Percentiles rank a stretch among this genome's conserved stretches.
These are phyloP conservation scores for Boletus pseudo-olivaceus DNA, from an alignment of 768 basidiomycete species.

Conservation along the genomic window DNA sequence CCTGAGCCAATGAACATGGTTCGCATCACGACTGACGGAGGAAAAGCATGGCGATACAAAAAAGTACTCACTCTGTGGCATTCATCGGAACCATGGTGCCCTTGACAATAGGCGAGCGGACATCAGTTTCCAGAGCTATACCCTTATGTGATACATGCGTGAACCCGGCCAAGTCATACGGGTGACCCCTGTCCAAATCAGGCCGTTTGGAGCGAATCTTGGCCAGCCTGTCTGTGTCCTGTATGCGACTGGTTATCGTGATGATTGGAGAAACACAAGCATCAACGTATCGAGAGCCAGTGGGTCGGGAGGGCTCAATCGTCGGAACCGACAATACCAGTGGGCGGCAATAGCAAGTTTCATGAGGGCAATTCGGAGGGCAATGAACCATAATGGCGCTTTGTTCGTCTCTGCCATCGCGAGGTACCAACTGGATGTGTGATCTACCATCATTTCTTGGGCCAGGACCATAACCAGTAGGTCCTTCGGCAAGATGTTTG, in stretches of 20 bases:
- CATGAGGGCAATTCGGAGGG: slow-evolving; percentile 18
- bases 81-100: slow-evolving; percentile 23
- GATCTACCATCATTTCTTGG: slow-evolving; percentile 14
- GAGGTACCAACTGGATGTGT: slow-evolving; percentile 21
- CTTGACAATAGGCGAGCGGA: slow-evolving; percentile 28
- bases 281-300: slow-evolving; percentile 23
- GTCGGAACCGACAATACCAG: background rate
- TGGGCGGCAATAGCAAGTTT: slow-evolving; percentile 5
- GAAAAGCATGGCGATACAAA: background rate
- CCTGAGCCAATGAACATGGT: slow-evolving; percentile 12
- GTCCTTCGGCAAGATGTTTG: slow-evolving; percentile 1
- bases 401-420: slow-evolving; percentile 6
- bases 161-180: slow-evolving; percentile 7
- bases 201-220: background rate
- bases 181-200: background rate
- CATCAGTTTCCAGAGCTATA: slow-evolving; percentile 17
- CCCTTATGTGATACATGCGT: slow-evolving; percentile 13
- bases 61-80: slow-evolving; percentile 20
- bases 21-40: slow-evolving; percentile 5
- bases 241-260: background rate
- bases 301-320: background rate
- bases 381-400: slow-evolving; percentile 18
- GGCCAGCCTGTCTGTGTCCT: background rate
- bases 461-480: background rate
- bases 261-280: slow-evolving; percentile 27